These are phyloP conservation scores for Zygosaccharomyces pseudobailii DNA, from an alignment of 1,139 yeast genomes.

Conservation along the genomic window DNA sequence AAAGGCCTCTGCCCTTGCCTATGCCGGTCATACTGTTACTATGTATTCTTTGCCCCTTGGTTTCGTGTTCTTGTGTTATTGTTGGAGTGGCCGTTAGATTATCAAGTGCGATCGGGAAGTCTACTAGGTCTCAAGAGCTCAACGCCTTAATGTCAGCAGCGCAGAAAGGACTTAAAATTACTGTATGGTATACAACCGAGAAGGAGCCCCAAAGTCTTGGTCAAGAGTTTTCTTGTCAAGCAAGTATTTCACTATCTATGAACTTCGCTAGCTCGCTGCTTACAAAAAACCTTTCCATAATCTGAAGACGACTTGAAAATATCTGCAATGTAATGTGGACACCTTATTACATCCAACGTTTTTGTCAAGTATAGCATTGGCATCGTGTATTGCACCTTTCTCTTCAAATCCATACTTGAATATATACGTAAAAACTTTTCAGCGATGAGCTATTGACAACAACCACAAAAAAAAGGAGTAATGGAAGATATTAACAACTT, in stretches of 20 bases:
- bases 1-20: constrained; percentile 10
- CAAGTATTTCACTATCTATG: not conserved
- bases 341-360: too few relatives aligned
- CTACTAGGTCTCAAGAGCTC: not conserved
- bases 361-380: not conserved
- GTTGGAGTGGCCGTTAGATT: not conserved
- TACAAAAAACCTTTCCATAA: too few relatives aligned
- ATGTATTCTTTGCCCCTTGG: not conserved
- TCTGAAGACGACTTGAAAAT: too few relatives aligned
- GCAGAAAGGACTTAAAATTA: not conserved
- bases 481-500: constrained; percentile 32
- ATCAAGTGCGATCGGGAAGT: not conserved
- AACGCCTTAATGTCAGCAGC: not conserved
- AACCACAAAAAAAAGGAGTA: not conserved
- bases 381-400: not conserved
- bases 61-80: not conserved
- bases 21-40: not conserved
- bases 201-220: not conserved
- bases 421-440: constrained; percentile 1
- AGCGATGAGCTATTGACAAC: constrained; percentile 2
- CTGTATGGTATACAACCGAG: not conserved
- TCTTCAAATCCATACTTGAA: not conserved
- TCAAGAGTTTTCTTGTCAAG: not conserved
- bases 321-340: too few relatives aligned
- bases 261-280: not conserved